phyloP scores from a whole-genome alignment of 2,329 filamentous ascomycete genomes.

The Aspergillus japonicus region DNA sequence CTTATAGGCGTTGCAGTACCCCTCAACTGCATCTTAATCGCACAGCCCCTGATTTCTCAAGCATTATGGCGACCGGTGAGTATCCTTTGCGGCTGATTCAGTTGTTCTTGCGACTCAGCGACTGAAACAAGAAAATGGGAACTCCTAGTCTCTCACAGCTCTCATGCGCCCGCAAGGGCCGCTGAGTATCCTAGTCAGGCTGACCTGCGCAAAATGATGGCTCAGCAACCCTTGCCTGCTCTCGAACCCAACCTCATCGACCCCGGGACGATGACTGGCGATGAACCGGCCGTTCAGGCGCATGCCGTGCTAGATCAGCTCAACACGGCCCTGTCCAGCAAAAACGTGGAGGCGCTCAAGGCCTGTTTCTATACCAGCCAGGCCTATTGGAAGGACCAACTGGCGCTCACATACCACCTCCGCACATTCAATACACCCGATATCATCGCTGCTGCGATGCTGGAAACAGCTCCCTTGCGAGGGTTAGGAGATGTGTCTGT shows the following conservation, averaged over 20 bases:
- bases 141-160: not conserved
- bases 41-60: not conserved
- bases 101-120: not conserved
- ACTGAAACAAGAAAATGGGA: not conserved
- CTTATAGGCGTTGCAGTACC: not conserved
- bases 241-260: conserved; percentile 14
- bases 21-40: not conserved
- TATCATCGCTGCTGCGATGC: conserved; percentile 23
- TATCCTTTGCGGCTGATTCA: not conserved
- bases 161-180: not conserved
- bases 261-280: conserved; percentile 9
- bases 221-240: conserved; percentile 26
- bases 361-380: conserved; percentile 32
- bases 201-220: conserved; percentile 26
- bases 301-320: conserved; percentile 8
- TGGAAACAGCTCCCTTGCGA: conserved; percentile 13
- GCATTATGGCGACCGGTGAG: not conserved
- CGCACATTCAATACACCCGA: conserved; percentile 31
- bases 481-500: conserved; percentile 5
- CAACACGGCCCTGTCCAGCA: conserved; percentile 14
- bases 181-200: conserved; percentile 16
- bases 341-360: conserved; percentile 23
- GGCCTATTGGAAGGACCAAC: conserved; percentile 39
- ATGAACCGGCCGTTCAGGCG: conserved; percentile 13
- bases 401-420: conserved; percentile 41